A percentile compares a stretch with the other conserved stretches of the same genome.
Conservation (phyloP, 768 basidiomycete species). For the Psilocybe sp. region DNA sequence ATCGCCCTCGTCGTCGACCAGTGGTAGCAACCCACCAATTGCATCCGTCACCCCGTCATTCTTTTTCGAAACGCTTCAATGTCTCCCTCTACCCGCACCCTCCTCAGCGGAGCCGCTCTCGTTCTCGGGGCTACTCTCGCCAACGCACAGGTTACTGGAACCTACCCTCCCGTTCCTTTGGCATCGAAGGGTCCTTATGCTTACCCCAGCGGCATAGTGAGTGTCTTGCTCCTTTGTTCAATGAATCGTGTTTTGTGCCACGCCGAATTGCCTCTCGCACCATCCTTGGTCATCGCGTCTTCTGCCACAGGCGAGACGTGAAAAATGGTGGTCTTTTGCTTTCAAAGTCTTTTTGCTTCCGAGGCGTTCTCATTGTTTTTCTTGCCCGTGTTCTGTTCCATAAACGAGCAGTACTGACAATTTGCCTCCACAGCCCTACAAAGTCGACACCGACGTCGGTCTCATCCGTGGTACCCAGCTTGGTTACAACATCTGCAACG, state of each 20-base stretch:
- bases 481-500: conserved; percentile 70
- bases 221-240: too few relatives aligned
- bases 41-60: conserved; percentile 40
- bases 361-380: neutral
- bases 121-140: conserved; percentile 27
- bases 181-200: conserved; percentile 39
- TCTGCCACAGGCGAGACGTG: too few relatives aligned
- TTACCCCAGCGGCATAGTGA: conserved; percentile 30
- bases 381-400: neutral
- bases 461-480: conserved; percentile 40
- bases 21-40: neutral
- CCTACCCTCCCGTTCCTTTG: conserved; percentile 45
- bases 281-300: too few relatives aligned
- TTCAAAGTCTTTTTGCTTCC: too few relatives aligned
- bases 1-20: too few relatives aligned
- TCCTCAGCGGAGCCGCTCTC: neutral
- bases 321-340: too few relatives aligned
- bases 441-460: conserved; percentile 32
- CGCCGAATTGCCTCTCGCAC: too few relatives aligned
- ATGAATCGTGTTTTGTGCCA: too few relatives aligned
- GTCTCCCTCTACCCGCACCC: conserved; percentile 13
- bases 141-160: conserved; percentile 26
- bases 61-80: conserved; percentile 33
- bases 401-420: neutral
- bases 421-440: neutral